Base-by-base conservation (phyloP, 2,329 filamentous ascomycete genomes). In the Diplodia seriata region DNA sequence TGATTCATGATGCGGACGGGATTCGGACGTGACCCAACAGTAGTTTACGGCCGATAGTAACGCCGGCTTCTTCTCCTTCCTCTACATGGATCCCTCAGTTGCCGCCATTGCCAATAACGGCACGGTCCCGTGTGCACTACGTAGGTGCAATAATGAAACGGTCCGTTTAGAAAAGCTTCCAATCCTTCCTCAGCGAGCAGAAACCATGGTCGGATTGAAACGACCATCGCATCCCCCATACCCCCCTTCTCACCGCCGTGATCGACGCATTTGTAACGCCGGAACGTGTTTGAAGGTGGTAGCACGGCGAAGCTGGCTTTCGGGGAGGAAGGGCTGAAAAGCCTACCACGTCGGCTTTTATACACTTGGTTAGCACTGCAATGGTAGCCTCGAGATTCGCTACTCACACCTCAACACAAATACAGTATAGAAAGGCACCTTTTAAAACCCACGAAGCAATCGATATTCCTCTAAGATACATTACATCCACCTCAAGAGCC, bases 381-480 rank as follows among this genome's bases (percentile, higher is more conserved):
- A 20, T 47, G 3, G n/a, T n/a, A 4, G 9, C 18, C n/a, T 11
- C 9, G 7, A 47, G 43, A 2, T 3, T 20, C 7, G 3, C n/a
- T n/a, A 47, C 20, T 20, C 43, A 47, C 40, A 47, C 43, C n/a
- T 47, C 43, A 20, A 20, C 29, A 33, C 11, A 11, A 15, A n/a
- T 18, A 23, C 11, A 26, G 15, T 12, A 51, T 12, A 9, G 9
- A n/a, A 15, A 51, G 9, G 23, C 23, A 18, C 15, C 5, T 15
- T 15, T 11, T 18, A n/a, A 33, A 51, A 15, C 40, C 59, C 43
- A 38, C 50, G 14, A 63, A 63, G 59, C 59, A 51, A 63, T 51
- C 47, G 36, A 63, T 51, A 51, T 26, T 51, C 47, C 29, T 51
- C 59, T 63, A 63, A 43, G 43, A 63, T 63, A 63, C 59, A 63